These are phyloP conservation scores for Cystoisospora suis DNA, from an alignment of 169 alveolate species.

Conservation along the genomic window DNA sequence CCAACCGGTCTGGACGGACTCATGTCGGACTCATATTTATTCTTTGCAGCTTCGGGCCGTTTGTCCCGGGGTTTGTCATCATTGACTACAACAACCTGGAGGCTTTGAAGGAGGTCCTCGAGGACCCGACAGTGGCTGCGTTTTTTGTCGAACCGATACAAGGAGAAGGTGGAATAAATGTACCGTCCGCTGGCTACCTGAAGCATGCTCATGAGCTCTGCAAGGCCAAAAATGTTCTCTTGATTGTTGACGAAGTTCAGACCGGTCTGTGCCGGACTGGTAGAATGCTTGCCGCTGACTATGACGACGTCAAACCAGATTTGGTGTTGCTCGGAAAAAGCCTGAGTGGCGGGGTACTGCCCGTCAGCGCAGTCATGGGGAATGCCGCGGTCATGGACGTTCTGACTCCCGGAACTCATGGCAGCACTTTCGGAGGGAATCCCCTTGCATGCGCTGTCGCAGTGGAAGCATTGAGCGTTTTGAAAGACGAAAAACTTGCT, in stretches of 20 bases:
- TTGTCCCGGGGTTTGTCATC: conserved; percentile 78
- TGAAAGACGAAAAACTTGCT: conserved; percentile 85
- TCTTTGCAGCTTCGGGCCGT: conserved; percentile 64
- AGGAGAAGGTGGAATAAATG: conserved; percentile 94
- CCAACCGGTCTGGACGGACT: not conserved
- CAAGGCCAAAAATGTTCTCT: conserved; percentile 74
- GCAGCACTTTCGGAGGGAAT: conserved; percentile 90
- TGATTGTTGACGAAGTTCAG: conserved; percentile 90
- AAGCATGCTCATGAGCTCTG: conserved; percentile 82
- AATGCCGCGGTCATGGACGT: conserved; percentile 87
- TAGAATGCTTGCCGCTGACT: conserved; percentile 79
- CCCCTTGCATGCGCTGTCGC: conserved; percentile 90
- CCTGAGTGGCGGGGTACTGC: conserved; percentile 90
- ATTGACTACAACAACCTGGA: conserved; percentile 73
- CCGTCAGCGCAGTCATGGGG: conserved; percentile 90
- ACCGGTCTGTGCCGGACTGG: conserved; percentile 94
- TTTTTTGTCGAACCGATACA: conserved; percentile 91
- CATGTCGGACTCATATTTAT: not conserved
- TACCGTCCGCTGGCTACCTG: conserved; percentile 88
- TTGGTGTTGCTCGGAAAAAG: conserved; percentile 91
- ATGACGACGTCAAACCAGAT: conserved; percentile 87
- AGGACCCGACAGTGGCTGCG: conserved; percentile 85
- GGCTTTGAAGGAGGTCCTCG: conserved; percentile 74
- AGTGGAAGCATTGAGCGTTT: conserved; percentile 83
- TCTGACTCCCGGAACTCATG: conserved; percentile 93